A percentile compares a stretch with the other conserved stretches of the same genome.
phyloP scores from a whole-genome alignment of 2,329 filamentous ascomycete genomes.

The Fusarium concolor region DNA sequence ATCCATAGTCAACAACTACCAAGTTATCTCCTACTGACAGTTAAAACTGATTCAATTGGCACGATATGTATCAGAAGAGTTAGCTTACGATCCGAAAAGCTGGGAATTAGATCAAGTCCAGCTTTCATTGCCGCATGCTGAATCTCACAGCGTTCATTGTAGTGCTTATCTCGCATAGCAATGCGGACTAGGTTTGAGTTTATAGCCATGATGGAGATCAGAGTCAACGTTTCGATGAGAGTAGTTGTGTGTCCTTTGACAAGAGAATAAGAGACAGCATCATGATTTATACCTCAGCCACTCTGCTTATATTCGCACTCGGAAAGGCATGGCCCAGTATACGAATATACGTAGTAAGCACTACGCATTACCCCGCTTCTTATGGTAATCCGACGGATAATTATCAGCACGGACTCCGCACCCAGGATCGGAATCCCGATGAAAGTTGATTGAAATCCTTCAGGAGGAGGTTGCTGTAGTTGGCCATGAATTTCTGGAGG shows the following conservation, averaged over 20 bases:
- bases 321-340: no score
- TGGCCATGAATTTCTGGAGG: no score
- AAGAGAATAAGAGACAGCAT: no score
- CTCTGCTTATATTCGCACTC: no score
- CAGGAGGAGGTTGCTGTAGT: no score
- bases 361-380: not conserved
- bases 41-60: not conserved
- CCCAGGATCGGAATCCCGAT: no score
- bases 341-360: not conserved
- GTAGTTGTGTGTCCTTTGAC: no score
- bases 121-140: constrained; percentile 5
- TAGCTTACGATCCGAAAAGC: not conserved
- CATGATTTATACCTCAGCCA: no score
- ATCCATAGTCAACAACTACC: constrained; percentile 3
- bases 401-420: no score
- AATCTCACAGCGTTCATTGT: constrained; percentile 17
- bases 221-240: no score
- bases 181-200: not conserved
- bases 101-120: not conserved
- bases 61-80: accelerated
- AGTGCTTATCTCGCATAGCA: constrained; percentile 17
- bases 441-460: no score
- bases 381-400: not conserved
- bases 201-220: not conserved
- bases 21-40: not conserved